Base-by-base conservation (phyloP, 2,329 filamentous ascomycete genomes). In the Tolypocladium album region DNA sequence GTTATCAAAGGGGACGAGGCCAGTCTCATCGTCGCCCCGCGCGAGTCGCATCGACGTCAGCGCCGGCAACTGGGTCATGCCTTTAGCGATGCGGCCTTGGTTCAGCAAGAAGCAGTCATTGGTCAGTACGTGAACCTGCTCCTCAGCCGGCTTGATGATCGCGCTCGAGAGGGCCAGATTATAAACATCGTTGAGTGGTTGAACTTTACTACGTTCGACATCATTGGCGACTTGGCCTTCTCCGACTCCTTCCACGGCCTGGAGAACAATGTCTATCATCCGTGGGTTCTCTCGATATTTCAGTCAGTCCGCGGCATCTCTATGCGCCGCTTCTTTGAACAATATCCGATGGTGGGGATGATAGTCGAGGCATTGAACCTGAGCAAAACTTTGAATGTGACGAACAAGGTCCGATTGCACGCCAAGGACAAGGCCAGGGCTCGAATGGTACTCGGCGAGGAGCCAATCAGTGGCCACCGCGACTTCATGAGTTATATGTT, bases 191-290 rank as follows among this genome's bases (percentile, higher is more conserved):
- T 66, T 13, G 63, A 71, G 39, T 76, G 73, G 73, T 66, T 69
- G 58, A 72, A 75, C 55, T 75, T 72, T 61, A 65, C 69, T 2
- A 71, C 75, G 0, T 74, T 78, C 61, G 76, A 78, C 64, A 72
- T 78, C 24, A 72, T 76, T n/a, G 68, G 69, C 8, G 65, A 70
- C 50, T 68, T 81, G 38, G 71, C 75, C 0, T 80, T 79, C 62
- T 76, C 75, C 15, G 72, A 78, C 55, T 71, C 74, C 0, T 79
- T 77, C 61, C 65, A 67, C 20, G 70, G 71, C 59, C 64, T 77
- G 11, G 63, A 69, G n/a, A 67, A 64, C 50, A 64, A 62, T 43
- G 63, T 63, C 31, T 66, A 67, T 55, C 68, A 71, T 27, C 69
- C 68, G 0, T 71, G 67, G 65, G 62, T 71, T 2, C 42, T 36